Base-by-base conservation (phyloP, 345 rosid genomes). In the Luvunga scandens region DNA sequence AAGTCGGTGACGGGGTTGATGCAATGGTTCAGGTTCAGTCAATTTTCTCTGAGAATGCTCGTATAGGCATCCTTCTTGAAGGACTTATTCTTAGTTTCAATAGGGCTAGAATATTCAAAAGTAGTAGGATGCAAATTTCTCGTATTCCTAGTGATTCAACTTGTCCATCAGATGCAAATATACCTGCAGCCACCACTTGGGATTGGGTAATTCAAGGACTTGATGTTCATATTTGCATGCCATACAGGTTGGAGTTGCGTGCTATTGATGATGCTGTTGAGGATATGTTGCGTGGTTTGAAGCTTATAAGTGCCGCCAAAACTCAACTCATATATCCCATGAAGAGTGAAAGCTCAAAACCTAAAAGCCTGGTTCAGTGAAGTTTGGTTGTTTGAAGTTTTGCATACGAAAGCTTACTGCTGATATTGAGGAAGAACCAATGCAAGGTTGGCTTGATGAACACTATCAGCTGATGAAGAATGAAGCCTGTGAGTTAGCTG, bases 371-470 rank as follows among this genome's bases (percentile, higher is more conserved):
- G 87, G 88, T 83, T 84, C 92, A n/a, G 61, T 82, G 7, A 92
- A 91, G 79, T 82, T 91, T 89, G 97, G 98, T 74, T 68, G 94
- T 77, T 73, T 96, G 68, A 94, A 87, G 84, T 89, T 96, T 71
- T 86, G 86, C 73, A 83, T 96, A 81, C 94, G 97, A 71, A 92
- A 86, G 78, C 78, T 96, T 53, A 90, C 88, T 33, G 91, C 89
- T 83, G 97, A 96, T 84, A 96, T 96, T 50, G 98, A 96, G 87
- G 99, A 96, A 84, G 99, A 96, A 82, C 98, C 99, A 24, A 72
- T 92, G 57, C 97, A 94, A 81, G 99, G 99, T 42, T 96, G 99
- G 99, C 98, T 94, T 88, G 99, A 94, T 85, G 98, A 96, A 81
- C 98, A 91, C 79, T 94, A 88, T 84, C 89, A 83, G 45, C 86